phyloP scores from a whole-genome alignment of 2,329 filamentous ascomycete species.

The Clonostachys chloroleuca region DNA sequence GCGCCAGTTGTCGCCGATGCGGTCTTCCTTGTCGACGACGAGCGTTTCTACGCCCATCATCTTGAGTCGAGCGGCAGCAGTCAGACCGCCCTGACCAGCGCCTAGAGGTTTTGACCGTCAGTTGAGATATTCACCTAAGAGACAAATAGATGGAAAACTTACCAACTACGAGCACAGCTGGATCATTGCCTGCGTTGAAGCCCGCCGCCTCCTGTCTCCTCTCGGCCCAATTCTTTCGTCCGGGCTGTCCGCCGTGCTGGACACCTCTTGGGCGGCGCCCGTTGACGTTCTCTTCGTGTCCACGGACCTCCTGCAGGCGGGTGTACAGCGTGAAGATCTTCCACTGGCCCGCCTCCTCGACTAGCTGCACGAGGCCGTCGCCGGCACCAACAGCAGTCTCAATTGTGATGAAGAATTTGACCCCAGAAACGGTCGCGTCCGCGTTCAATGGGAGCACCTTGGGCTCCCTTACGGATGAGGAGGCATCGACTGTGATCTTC shows the following conservation, averaged over 20 bases:
- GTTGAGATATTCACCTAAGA: neutral
- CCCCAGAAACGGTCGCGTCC: constrained; percentile 39
- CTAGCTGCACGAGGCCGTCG: constrained; percentile 49
- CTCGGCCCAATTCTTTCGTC: constrained; percentile 57
- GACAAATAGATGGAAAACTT: constrained; percentile 12
- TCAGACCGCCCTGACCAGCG: constrained; percentile 57
- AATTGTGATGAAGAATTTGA: constrained; percentile 53
- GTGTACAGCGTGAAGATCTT: constrained; percentile 64
- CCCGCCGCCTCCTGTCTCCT: constrained; percentile 39
- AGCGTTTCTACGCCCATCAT: constrained; percentile 51
- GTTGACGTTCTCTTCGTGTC: constrained; percentile 43
- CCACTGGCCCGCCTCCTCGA: constrained; percentile 40
- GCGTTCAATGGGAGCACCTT: constrained; percentile 41
- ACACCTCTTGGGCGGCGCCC: constrained; percentile 48
- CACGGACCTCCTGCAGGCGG: constrained; percentile 46
- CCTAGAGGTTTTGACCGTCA: constrained; percentile 25
- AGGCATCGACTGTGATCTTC: constrained; percentile 41
- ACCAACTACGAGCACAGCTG: constrained; percentile 59
- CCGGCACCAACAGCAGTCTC: constrained; percentile 50
- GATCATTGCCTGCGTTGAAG: constrained; percentile 41
- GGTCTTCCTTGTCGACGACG: constrained; percentile 51
- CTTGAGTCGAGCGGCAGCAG: constrained; percentile 52
- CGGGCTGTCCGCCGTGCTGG: constrained; percentile 44
- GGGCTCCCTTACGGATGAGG: constrained; percentile 36
- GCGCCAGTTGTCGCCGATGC: constrained; percentile 64